Evolutionary conservation across 306 rosid species (phyloP).

Genomic region (Betula pendula): DNA sequence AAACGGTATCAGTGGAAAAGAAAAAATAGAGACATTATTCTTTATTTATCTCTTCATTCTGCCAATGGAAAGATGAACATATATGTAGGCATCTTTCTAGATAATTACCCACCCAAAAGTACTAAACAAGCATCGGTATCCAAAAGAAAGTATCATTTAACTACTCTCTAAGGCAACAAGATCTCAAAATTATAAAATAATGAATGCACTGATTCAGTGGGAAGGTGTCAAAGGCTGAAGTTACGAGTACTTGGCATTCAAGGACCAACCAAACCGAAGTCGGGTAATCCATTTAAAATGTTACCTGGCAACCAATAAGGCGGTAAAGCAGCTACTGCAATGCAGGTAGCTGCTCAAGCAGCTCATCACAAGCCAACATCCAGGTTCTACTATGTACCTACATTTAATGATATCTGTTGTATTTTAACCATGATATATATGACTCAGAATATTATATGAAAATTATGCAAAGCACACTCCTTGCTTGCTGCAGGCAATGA

Average conservation of each 20-base stretch:
- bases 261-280: neutral
- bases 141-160: neutral
- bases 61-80: too few species aligned
- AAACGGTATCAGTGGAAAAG: neutral
- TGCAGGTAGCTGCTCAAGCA: slow-evolving; percentile 85
- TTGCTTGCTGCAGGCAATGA: slow-evolving; percentile 42
- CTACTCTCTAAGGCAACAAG: neutral
- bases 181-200: neutral
- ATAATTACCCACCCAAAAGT: neutral
- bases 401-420: slow-evolving; percentile 24
- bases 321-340: slow-evolving; percentile 86
- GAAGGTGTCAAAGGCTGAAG: neutral
- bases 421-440: slow-evolving; percentile 12
- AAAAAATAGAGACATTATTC: neutral
- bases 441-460: neutral
- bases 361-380: slow-evolving; percentile 46
- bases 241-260: neutral
- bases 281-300: slow-evolving; percentile 1
- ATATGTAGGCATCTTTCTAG: neutral
- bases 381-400: slow-evolving; percentile 70
- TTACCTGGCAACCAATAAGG: slow-evolving; percentile 79
- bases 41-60: neutral
- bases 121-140: neutral
- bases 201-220: neutral
- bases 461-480: slow-evolving; percentile 39